Evolutionary conservation across 2,329 filamentous ascomycete species (phyloP).

Genomic region (Penicillium sp.): DNA sequence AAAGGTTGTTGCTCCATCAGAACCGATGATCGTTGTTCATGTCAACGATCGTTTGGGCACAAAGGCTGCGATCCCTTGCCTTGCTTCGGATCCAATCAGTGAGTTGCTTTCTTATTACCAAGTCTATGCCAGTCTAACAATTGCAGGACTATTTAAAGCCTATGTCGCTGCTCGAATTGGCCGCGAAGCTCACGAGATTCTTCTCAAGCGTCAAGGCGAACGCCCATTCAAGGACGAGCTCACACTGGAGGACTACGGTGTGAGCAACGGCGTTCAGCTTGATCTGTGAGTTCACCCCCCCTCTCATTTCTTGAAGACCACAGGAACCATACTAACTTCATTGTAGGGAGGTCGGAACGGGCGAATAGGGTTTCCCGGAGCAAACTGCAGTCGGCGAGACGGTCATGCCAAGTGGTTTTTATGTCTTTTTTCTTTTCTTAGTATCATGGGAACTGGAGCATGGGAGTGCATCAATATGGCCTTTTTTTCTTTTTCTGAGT

Average conservation of each 20-base stretch:
- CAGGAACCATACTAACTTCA: constrained; percentile 26
- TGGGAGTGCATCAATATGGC: constrained; percentile 14
- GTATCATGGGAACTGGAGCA: constrained; percentile 13
- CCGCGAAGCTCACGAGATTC: constrained; percentile 84
- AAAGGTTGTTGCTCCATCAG: constrained; percentile 47
- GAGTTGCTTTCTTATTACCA: constrained; percentile 21
- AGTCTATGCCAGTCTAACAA: constrained; percentile 5
- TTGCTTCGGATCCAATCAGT: constrained; percentile 78
- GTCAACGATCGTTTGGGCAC: constrained; percentile 95
- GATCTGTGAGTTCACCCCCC: constrained; percentile 42
- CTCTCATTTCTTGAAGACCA: not conserved
- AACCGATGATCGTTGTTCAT: constrained; percentile 91
- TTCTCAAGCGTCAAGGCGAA: constrained; percentile 89
- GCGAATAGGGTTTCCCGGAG: constrained; percentile 32
- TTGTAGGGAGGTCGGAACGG: constrained; percentile 50
- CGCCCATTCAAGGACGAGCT: constrained; percentile 90
- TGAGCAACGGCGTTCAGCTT: constrained; percentile 78
- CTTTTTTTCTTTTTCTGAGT: constrained; percentile 9
- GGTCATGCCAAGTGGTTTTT: constrained; percentile 9
- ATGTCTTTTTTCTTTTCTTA: constrained; percentile 13
- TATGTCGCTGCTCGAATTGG: constrained; percentile 89
- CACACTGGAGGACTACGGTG: constrained; percentile 87
- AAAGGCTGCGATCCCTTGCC: constrained; percentile 89
- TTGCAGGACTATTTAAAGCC: constrained; percentile 74
- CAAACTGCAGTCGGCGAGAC: constrained; percentile 12